Conservation (phyloP, 495 filamentous ascomycete genomes). For the Bathelium albidoporum region DNA sequence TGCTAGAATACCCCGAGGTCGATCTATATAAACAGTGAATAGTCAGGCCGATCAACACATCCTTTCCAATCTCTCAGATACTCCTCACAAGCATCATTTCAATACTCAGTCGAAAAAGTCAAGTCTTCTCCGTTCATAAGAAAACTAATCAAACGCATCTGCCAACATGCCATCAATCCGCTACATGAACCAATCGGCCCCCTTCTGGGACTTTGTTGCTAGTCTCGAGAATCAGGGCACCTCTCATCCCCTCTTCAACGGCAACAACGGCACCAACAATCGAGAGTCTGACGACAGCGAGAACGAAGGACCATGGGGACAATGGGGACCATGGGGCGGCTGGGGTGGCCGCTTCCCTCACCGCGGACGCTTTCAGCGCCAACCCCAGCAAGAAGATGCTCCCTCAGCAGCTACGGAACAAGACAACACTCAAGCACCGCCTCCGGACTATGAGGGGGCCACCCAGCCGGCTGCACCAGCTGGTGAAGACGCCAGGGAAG, state of each 20-base stretch:
- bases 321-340: background rate
- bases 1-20: background rate
- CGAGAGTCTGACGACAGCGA: slow-evolving; percentile 12
- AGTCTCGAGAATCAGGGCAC: slow-evolving; percentile 31
- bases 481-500: slow-evolving; percentile 8
- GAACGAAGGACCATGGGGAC: no score
- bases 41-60: background rate
- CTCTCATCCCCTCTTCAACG: slow-evolving; percentile 25
- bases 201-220: slow-evolving; percentile 39
- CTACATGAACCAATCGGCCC: slow-evolving; percentile 35
- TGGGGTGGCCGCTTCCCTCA: slow-evolving; percentile 9
- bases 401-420: background rate
- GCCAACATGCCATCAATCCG: slow-evolving; percentile 30
- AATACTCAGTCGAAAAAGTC: background rate
- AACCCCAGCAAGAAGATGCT: slow-evolving; percentile 4
- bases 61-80: background rate
- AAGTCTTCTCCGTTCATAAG: background rate
- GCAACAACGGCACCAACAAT: slow-evolving; percentile 8
- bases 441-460: slow-evolving; percentile 10
- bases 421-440: slow-evolving; percentile 2
- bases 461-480: background rate
- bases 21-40: background rate
- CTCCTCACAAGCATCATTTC: background rate
- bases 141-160: background rate
- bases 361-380: slow-evolving; percentile 11